Base-by-base conservation (phyloP, 352 stramenopile genomes). In the Pythium volutum region DNA sequence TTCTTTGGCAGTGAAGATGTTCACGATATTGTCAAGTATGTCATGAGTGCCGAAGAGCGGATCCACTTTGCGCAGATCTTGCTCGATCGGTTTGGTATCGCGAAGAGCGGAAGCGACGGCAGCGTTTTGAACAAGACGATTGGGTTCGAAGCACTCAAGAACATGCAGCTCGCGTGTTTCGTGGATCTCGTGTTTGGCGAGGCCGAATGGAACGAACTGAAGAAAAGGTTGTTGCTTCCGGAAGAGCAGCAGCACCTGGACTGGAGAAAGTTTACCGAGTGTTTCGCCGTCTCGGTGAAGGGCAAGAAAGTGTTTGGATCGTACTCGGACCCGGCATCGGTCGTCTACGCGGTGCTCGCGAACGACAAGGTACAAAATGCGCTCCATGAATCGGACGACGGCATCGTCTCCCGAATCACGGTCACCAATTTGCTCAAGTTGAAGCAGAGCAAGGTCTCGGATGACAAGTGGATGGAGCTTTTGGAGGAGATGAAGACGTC, bases 361-460 rank as follows among this genome's bases (percentile, higher is more conserved):
- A 82, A 77, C 29, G 71, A 87, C 2, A 79, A 76, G 15, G 66
- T 87, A 0, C 39, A 81, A 9, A 68, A 67, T 8, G 70, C 71
- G 38, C 65, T 77, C 12, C 71, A 81, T 20, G 65, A 83, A 50
- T 46, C 53, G 0, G 57, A 69, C 1, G 66, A 80, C 18, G 56
- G 73, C 1, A 55, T 74, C 16, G 66, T 87, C 0, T 81, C 75
- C 2, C 69, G 73, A 23, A 71, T 74, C 16, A 70, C 77, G 12
- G 68, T 87, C 34, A 77, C 73, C 0, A 81, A 80, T 31, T 14
- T 87, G n/a, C 66, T 87, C 33, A 74, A 69, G 15, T 63, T 80
- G 22, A 60, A 75, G 47, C 52, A 67, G 23, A 66, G 62, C 7
- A 70, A 75, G 43, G 67, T 86, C 3, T 67, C 76, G 12, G 74